A percentile compares a stretch with the other conserved stretches of the same genome.
Conservation (phyloP, 192 early-diverging fungal genomes). For the Gonapodya prolifera region DNA sequence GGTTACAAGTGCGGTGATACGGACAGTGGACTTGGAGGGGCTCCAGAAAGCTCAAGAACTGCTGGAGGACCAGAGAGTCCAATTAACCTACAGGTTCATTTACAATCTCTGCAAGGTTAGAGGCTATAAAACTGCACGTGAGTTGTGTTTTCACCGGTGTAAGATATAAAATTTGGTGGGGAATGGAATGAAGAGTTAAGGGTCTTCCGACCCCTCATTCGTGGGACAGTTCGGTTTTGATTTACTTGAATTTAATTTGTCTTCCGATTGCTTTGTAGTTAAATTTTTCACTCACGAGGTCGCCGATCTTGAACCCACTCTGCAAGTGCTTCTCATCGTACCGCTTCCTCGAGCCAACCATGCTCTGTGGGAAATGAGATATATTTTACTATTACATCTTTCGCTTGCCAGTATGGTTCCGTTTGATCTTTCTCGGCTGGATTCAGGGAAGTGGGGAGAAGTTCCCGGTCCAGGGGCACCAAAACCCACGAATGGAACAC, state of each 20-base stretch:
- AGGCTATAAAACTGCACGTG: constrained; percentile 79
- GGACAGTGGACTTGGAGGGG: neutral
- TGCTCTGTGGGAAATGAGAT: constrained; percentile 62
- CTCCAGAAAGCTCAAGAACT: constrained; percentile 2
- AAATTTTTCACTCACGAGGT: constrained; percentile 88
- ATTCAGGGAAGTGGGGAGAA: constrained; percentile 29
- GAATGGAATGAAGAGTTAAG: no score
- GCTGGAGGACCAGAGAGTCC: neutral
- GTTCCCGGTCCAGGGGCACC: neutral
- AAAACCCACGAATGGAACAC: neutral
- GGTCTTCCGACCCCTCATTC: neutral
- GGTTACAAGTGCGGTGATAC: constrained; percentile 10
- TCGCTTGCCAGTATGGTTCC: constrained; percentile 92
- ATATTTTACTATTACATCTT: constrained; percentile 78
- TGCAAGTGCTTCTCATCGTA: constrained; percentile 41
- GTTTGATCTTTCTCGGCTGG: constrained; percentile 80
- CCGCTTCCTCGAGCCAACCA: constrained; percentile 9
- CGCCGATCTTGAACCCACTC: constrained; percentile 74
- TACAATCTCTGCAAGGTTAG: constrained; percentile 75
- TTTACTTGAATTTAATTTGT: neutral
- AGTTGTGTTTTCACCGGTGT: neutral
- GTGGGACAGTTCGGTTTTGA: neutral
- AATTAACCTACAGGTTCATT: constrained; percentile 34
- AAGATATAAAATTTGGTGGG: neutral
- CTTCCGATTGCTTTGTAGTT: constrained; percentile 23